Conservation (phyloP, 208 protist genomes). For the Wallacemonas sp. region DNA sequence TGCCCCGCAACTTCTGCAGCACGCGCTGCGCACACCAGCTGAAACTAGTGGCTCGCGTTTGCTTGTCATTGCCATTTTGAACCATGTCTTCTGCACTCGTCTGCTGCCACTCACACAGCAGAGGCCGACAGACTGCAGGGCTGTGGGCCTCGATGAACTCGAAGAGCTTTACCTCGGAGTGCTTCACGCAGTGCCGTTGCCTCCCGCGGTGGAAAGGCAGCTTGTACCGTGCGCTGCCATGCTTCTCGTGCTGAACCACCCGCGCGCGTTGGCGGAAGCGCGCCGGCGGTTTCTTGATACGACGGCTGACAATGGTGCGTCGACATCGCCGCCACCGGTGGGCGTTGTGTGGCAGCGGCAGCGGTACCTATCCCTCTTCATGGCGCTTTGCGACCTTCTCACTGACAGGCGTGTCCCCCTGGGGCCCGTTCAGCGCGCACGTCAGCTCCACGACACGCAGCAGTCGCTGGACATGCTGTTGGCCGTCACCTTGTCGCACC, state of each 20-base stretch:
- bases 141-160: slow-evolving; percentile 37
- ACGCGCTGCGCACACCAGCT: slow-evolving; percentile 9
- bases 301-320: background rate
- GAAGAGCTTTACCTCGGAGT: slow-evolving; percentile 37
- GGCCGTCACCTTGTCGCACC: slow-evolving; percentile 7
- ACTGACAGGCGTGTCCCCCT: slow-evolving; percentile 54
- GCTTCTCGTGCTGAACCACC: slow-evolving; percentile 38
- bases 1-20: slow-evolving; percentile 43
- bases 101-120: slow-evolving; percentile 39
- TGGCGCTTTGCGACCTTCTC: slow-evolving; percentile 45
- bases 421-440: slow-evolving; percentile 58
- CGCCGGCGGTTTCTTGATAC: background rate
- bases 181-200: background rate
- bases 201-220: slow-evolving; percentile 28
- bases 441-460: slow-evolving; percentile 52
- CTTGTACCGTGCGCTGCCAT: slow-evolving; percentile 39
- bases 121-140: slow-evolving; percentile 39
- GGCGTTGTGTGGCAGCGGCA: no score
- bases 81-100: slow-evolving; percentile 57
- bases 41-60: slow-evolving; percentile 3
- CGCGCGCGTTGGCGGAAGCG: slow-evolving; percentile 9
- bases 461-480: slow-evolving; percentile 35
- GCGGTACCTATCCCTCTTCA: slow-evolving; percentile 30
- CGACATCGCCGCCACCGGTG: no score
- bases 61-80: slow-evolving; percentile 53